Base-by-base conservation (phyloP, 192 early-diverging fungal species). In the Thoreauomyces humboldtii region DNA sequence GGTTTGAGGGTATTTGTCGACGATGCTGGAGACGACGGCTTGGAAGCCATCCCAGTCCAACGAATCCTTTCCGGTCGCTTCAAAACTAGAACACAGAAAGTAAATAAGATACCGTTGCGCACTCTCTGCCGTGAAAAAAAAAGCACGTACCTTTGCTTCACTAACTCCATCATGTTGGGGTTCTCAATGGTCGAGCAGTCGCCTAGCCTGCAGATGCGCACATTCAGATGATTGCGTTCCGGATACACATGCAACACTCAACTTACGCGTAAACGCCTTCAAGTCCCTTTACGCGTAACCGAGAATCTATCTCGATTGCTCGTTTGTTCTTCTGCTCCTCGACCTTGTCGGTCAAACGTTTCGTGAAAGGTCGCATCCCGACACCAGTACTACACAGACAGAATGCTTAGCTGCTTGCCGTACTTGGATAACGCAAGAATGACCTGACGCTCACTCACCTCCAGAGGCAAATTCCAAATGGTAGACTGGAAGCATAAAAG, bases 151-250 rank as follows among this genome's bases (percentile, higher is more conserved):
- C 46, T 34, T 25, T 65, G 28, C 9, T 61, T 72, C 19, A 77
- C 32, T 5, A 76, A 11, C 33, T 68, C 71, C 56, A 72, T 2
- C 55, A 77, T 59, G 22, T 85, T 78, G 31, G 88, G 89, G 54
- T 83, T 81, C 28, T 86, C 84, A 34, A 91, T 83, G 7, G 86
- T 89, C 7, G 88, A 77, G 66, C 87, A 89, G 66, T 91, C 89
- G 12, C 89, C 89, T 37, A 91, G 70, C 3, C 56, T 68, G 9
- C 24, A 31, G 4, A 4, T 41, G 38, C 9, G 38, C 38, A n/a
- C n/a, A n/a, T n/a, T 12, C 38, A 41, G 38, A n/a, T 41, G 38
- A n/a, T n/a, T n/a, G 38, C n/a, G 38, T 41, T 41, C n/a, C 38
- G 38, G 15, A 9, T 9, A 50, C 12, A 50, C 47, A 50, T 50